Conservation (phyloP, 345 rosid species). For the Melaleuca alternifolia region DNA sequence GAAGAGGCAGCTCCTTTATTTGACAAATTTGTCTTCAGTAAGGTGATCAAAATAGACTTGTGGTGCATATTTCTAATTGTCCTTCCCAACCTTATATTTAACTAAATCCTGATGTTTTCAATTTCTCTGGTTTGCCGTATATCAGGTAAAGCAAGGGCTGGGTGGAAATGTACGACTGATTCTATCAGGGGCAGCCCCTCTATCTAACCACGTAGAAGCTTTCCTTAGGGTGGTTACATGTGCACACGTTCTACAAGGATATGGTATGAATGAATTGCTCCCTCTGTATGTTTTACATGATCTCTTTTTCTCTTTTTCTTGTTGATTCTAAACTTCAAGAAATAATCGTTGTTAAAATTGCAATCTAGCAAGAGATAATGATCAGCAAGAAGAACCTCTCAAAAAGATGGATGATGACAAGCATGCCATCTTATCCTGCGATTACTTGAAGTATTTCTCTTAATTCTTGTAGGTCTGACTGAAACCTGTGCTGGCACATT, state of each 20-base stretch:
- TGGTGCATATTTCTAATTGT: not conserved
- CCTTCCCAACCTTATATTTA: not conserved
- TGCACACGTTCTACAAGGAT: slow-evolving; percentile 97
- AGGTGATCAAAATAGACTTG: slow-evolving; percentile 29
- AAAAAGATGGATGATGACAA: not conserved
- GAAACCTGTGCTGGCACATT: slow-evolving; percentile 96
- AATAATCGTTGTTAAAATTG: not conserved
- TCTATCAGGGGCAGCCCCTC: slow-evolving; percentile 95
- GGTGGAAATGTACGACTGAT: slow-evolving; percentile 91
- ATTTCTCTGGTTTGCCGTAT: not conserved
- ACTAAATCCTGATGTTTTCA: not conserved
- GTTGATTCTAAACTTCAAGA: not conserved
- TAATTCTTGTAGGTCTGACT: slow-evolving; percentile 53
- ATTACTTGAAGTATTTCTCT: not conserved
- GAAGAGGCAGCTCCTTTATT: slow-evolving; percentile 68
- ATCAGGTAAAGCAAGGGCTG: slow-evolving; percentile 78
- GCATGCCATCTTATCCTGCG: not conserved
- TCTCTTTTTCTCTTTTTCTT: not conserved
- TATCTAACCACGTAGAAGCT: slow-evolving; percentile 73
- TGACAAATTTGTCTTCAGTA: slow-evolving; percentile 83
- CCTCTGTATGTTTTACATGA: not conserved
- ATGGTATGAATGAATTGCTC: slow-evolving; percentile 39
- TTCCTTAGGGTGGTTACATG: slow-evolving; percentile 93
- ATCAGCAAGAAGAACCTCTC: not conserved
- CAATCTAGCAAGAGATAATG: not conserved